Evolutionary conservation across 257 asterid genomes (phyloP), one percentile per base, ranked within the genome.

Genomic region (Plantago ovata): DNA sequence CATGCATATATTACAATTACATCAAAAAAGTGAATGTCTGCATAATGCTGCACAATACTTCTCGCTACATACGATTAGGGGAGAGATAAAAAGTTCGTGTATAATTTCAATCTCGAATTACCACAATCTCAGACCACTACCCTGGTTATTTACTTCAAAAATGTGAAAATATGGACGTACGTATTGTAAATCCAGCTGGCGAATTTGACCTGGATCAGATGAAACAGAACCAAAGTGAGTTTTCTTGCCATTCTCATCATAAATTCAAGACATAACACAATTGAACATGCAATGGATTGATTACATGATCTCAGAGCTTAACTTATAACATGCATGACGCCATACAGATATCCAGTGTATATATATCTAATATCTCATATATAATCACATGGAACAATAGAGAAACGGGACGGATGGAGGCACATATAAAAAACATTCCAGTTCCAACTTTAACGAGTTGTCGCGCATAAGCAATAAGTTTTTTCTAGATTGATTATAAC

Each of bases 141-240:
- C 59, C 36, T 12, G 56, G 16, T 22, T 45, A 46, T 20, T 21
- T 21, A 39, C 43, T 53, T n/a, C 43, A 18, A 64, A 70, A 43
- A 60, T 53, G 54, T 33, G 38, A 45, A n/a, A 39, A 8, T 55
- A 45, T 53, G 68, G 58, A 82, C 95, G 78, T 79, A 86, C 96
- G 98, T 58, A 90, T 86, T 19, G 98, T 86, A 77, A 90, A 90
- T 54, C 76, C 83, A 42, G 77, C 56, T 6, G 77, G 86, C 38
- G 81, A 58, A 71, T 76, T 81, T 3, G 89, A 71, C 41, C 98
- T 90, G 98, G 72, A 75, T 20, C 72, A 64, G 66, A 67, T 39
- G 59, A 69, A 74, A 66, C 55, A 42, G 57, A 44, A 36, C 10
- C 13, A 58, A 55, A 39, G 70, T 74, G 22, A 71, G 81, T 60